Evolutionary conservation across 352 stramenopile species (phyloP), one percentile per base, ranked within the genome.

Genomic region (Pythium aquatile): DNA sequence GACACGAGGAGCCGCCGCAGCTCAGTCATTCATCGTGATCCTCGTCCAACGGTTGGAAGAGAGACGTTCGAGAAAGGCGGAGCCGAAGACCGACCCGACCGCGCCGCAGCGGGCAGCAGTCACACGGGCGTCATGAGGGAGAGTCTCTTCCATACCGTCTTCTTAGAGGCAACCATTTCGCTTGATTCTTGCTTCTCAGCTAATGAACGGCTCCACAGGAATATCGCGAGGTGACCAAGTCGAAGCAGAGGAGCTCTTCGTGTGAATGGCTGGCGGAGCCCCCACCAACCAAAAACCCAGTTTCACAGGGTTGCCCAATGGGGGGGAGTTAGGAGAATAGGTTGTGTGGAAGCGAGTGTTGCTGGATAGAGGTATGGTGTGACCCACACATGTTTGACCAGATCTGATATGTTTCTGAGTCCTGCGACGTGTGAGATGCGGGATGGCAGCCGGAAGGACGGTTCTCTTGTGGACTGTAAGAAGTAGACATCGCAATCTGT

Each of bases 101-200:
- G 29, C 42, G 17, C 33, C 17, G 3, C 20, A 17, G 54, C 10
- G 17, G 17, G 28, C 11, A 8, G 17, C 37, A 16, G 39, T 47
- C 39, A 47, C 39, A 47, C 39, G 9, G 28, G 51, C 49, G 32
- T 49, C 42, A 67, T 55, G 65, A 65, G 66, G 60, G 55, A 73
- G 64, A 65, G 59, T 72, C 69, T 83, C 61, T 73, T 72, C 79
- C 84, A 82, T 91, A 94, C 85, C 85, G 85, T 91, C 85, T 94
- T 94, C 81, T 94, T 94, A 83, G 85, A 90, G 80, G 85, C 80
- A 83, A 94, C 85, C 85, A 94, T 94, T 78, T 83, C 89, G 66
- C 66, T 68, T 69, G 64, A 72, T 84, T 87, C 77, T 73, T 85
- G 84, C 78, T 91, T 90, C 80, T 87, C 78, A 87, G 79, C 80